A percentile compares a stretch with the other conserved stretches of the same genome.
Conservation (phyloP, 129 eudicot species). For the Pittosporum tobira region DNA sequence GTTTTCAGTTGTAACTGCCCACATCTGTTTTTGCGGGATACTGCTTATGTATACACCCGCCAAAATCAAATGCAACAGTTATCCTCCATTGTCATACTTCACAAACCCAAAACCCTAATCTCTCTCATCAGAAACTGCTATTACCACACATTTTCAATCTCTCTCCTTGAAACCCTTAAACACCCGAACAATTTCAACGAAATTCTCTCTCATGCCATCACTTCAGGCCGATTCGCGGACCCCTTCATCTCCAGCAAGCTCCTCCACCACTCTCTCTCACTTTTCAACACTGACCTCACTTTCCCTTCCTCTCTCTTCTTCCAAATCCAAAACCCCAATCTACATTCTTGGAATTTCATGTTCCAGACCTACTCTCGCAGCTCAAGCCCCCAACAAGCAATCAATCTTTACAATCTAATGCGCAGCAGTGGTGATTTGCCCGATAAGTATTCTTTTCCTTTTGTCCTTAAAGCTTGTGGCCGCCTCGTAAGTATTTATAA, state of each 20-base stretch:
- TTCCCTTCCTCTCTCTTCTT: conserved; percentile 13
- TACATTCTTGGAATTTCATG: conserved; percentile 13
- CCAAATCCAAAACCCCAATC: conserved; percentile 11
- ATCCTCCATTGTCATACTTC: conserved; percentile 9
- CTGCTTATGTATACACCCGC: background rate
- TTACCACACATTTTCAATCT: conserved; percentile 14
- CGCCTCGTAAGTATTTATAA: background rate
- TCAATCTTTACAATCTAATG: conserved; percentile 3
- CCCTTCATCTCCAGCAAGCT: conserved; percentile 17
- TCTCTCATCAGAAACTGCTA: background rate
- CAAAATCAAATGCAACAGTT: conserved; percentile 11
- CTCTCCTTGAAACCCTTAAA: background rate
- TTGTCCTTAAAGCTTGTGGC: conserved; percentile 7
- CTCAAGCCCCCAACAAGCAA: conserved; percentile 5
- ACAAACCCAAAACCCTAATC: conserved; percentile 10
- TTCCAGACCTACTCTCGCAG: conserved; percentile 1
- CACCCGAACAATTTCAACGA: background rate
- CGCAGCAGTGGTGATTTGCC: background rate
- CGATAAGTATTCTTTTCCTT: conserved; percentile 7
- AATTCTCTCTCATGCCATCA: conserved; percentile 12
- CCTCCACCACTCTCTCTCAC: conserved; percentile 11
- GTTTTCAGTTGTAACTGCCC: too few species aligned
- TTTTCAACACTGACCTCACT: background rate
- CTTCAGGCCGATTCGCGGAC: conserved; percentile 11
- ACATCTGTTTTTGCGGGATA: too few species aligned